A percentile compares a stretch with the other conserved stretches of the same genome.
Evolutionary conservation across 1,284 basidiomycete genomes (phyloP).

Genomic region (Heterobasidion occidentale): DNA sequence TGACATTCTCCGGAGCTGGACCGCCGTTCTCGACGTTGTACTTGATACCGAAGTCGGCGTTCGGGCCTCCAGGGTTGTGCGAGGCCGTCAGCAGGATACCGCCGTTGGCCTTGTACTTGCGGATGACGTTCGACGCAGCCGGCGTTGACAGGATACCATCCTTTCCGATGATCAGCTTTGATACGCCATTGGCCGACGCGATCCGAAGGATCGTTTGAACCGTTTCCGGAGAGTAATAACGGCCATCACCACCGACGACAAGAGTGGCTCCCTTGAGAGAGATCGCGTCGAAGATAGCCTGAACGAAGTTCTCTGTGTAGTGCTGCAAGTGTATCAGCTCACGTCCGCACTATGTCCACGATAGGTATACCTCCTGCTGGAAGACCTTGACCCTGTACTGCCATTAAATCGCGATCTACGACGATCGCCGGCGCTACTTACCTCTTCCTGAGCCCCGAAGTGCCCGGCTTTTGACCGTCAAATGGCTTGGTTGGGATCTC

Average conservation of each 20-base stretch:
- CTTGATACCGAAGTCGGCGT: constrained; percentile 99
- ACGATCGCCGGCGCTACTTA: constrained; percentile 23
- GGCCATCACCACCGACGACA: constrained; percentile 96
- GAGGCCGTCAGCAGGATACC: constrained; percentile 97
- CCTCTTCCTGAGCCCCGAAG: constrained; percentile 91
- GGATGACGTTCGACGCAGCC: constrained; percentile 92
- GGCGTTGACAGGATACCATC: constrained; percentile 93
- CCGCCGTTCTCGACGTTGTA: constrained; percentile 98
- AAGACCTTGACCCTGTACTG: constrained; percentile 80
- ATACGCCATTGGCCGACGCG: constrained; percentile 86
- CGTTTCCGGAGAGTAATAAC: constrained; percentile 87
- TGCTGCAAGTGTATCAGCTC: constrained; percentile 41
- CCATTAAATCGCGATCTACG: constrained; percentile 4
- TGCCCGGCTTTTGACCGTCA: constrained; percentile 91
- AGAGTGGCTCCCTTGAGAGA: constrained; percentile 78
- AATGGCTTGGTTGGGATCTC: constrained; percentile 70
- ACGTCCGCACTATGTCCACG: constrained; percentile 5
- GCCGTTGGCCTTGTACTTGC: constrained; percentile 93
- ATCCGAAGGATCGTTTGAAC: constrained; percentile 89
- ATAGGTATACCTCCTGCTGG: constrained; percentile 67
- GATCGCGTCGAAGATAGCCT: constrained; percentile 91
- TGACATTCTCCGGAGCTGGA: constrained; percentile 92
- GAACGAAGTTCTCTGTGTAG: constrained; percentile 99
- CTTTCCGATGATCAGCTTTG: constrained; percentile 85
- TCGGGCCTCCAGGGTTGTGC: constrained; percentile 96